Conservation (phyloP, 169 alveolate species). For the Eimeria praecox region DNA sequence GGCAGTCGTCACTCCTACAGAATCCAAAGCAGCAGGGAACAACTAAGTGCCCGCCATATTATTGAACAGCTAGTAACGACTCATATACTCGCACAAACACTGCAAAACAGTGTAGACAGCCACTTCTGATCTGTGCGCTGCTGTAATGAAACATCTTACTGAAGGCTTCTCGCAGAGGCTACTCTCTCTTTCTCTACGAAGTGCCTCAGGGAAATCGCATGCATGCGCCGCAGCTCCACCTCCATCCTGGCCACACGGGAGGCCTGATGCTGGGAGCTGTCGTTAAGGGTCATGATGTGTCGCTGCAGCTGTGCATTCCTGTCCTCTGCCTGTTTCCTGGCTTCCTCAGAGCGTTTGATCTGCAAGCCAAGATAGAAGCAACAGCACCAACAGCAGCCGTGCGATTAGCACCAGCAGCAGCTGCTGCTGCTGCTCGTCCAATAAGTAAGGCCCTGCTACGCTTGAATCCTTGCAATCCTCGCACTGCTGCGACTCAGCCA, state of each 20-base stretch:
- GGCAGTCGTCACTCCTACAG: slow-evolving; percentile 60
- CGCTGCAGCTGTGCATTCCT: not conserved
- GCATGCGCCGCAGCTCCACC: slow-evolving; percentile 54
- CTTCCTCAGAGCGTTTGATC: slow-evolving; percentile 43
- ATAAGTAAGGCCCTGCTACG: not conserved
- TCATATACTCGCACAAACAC: not conserved
- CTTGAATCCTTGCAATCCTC: not conserved
- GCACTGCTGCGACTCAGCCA: not conserved
- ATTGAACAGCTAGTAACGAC: not conserved
- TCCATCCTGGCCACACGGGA: slow-evolving; percentile 8
- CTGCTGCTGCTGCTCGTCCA: not conserved
- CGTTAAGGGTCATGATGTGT: slow-evolving; percentile 38
- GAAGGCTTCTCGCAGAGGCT: slow-evolving; percentile 21
- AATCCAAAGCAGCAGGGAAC: not conserved
- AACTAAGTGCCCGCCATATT: not conserved
- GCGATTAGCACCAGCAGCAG: not conserved
- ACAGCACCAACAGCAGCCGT: not conserved
- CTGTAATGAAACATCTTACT: not conserved
- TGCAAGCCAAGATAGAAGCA: not conserved
- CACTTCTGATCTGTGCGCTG: not conserved
- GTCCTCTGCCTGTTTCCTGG: slow-evolving; percentile 12
- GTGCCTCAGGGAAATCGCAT: slow-evolving; percentile 35
- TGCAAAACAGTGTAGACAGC: not conserved
- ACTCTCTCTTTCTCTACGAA: slow-evolving; percentile 35
- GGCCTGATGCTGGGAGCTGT: slow-evolving; percentile 35